Base-by-base conservation (phyloP, 2,329 filamentous ascomycete genomes). In the Dothidotthia symphoricarpi region DNA sequence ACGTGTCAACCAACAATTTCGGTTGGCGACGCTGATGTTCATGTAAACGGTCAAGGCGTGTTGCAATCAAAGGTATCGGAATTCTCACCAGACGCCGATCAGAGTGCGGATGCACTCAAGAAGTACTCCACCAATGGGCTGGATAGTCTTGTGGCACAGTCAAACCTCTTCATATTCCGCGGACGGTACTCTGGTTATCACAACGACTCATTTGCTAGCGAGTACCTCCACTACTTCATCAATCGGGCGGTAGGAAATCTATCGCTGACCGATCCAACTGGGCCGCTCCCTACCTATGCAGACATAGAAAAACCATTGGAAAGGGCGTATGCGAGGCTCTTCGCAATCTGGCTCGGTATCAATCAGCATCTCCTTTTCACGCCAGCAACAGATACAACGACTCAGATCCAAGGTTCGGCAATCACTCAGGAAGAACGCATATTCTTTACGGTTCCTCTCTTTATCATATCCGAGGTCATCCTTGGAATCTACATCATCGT, bases 151-250 rank as follows among this genome's bases (percentile, higher is more conserved):
- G 41, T 56, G 1, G 28, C 12, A 0, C 54, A 58, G 33, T 49
- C 34, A 4, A 52, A 39, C 22, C 17, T 16, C 3, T 55, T 55
- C 28, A 4, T 59, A 0, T 54, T 54, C 25, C 16, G 24, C 0
- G 26, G 25, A 6, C 15, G 12, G 11, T 2, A 8, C 4, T n/a
- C 34, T 1, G 46, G 16, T 3, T 77, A 70, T 69, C 76, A 78
- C 45, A 76, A 74, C 38, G 68, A 75, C 28, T 68, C 65, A 0
- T 52, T 68, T 1, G 56, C 72, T 0, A 54, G 51, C 0, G 72
- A 75, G 28, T 78, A 70, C 65, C 53, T 73, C 19, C 74, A 70
- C 31, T 70, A 76, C 17, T 60, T 79, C 10, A 42, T 77, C 0
- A 55, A 56, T 2, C 22, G 62, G 1, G 25, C 39, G 0, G 49